These are phyloP conservation scores for Coprinellus aureogranulatus DNA, from an alignment of 768 basidiomycete species.

Conservation along the genomic window DNA sequence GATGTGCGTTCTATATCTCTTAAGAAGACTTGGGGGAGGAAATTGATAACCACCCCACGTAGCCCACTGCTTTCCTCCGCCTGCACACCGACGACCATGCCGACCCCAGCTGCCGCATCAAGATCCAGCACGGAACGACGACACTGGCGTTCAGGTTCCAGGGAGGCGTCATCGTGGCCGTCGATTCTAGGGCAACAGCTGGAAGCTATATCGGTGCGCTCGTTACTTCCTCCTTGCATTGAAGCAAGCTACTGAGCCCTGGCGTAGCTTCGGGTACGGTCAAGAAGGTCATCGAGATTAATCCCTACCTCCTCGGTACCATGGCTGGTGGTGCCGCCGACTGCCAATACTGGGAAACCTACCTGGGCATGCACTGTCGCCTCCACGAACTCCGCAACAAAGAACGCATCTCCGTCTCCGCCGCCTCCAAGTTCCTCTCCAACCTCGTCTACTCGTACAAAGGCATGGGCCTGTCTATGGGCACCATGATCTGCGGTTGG, in stretches of 20 bases:
- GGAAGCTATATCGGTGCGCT: conserved; percentile 95
- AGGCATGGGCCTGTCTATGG: conserved; percentile 99
- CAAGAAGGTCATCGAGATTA: conserved; percentile 99
- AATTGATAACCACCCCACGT: conserved; percentile 9
- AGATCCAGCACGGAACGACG: conserved; percentile 98
- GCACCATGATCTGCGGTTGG: conserved; percentile 99
- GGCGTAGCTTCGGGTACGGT: conserved; percentile 87
- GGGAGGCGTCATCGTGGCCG: conserved; percentile 98
- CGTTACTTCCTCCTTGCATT: too few species aligned
- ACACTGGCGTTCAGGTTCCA: conserved; percentile 95
- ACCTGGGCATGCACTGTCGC: conserved; percentile 96
- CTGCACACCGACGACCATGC: conserved; percentile 95
- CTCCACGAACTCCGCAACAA: conserved; percentile 94
- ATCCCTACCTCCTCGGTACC: conserved; percentile 96
- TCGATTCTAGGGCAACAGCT: conserved; percentile 97
- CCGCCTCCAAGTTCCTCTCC: conserved; percentile 94
- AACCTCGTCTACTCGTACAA: conserved; percentile 98
- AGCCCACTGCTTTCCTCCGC: conserved; percentile 90
- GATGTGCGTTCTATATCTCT: conserved; percentile 55
- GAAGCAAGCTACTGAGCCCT: too few species aligned
- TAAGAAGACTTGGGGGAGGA: neutral
- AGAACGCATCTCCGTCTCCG: conserved; percentile 98
- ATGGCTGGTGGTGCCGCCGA: conserved; percentile 99
- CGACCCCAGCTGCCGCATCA: conserved; percentile 92
- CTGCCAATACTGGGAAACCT: conserved; percentile 98